phyloP scores from a whole-genome alignment of 2,329 filamentous ascomycete species.

The Colletotrichum zoysiae region DNA sequence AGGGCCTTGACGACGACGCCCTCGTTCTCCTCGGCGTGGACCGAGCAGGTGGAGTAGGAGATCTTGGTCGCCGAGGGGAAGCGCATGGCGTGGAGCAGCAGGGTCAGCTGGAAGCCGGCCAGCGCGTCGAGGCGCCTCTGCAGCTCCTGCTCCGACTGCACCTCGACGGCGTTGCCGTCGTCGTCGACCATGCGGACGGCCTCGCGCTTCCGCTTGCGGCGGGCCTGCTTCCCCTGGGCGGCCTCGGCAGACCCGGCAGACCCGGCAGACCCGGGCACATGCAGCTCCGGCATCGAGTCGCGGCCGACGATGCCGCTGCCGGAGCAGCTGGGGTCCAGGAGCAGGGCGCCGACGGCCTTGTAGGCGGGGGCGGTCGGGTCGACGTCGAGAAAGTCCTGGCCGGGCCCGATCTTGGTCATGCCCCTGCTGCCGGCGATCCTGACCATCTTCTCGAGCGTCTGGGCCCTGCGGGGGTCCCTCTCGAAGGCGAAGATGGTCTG shows the following conservation, averaged over 20 bases:
- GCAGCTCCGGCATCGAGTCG: slow-evolving; percentile 79
- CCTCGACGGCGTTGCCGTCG: slow-evolving; percentile 64
- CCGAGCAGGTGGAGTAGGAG: slow-evolving; percentile 94
- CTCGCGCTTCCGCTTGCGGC: slow-evolving; percentile 61
- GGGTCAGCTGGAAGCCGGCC: slow-evolving; percentile 82
- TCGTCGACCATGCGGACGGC: slow-evolving; percentile 61
- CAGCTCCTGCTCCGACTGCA: slow-evolving; percentile 68
- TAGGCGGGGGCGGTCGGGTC: slow-evolving; percentile 74
- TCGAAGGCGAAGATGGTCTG: slow-evolving; percentile 82
- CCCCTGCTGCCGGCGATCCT: slow-evolving; percentile 77
- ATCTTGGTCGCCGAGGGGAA: slow-evolving; percentile 83
- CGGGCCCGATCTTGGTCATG: slow-evolving; percentile 76
- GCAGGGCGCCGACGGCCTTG: slow-evolving; percentile 79
- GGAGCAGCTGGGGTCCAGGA: slow-evolving; percentile 95
- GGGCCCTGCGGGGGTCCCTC: slow-evolving; percentile 77
- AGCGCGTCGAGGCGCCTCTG: slow-evolving; percentile 77
- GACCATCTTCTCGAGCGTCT: slow-evolving; percentile 88
- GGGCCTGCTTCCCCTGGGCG: slow-evolving; percentile 6
- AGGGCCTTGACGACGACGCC: slow-evolving; percentile 81
- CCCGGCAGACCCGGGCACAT: slow-evolving; percentile 65
- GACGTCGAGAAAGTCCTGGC: slow-evolving; percentile 85
- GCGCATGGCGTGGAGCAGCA: slow-evolving; percentile 85
- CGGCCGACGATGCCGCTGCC: slow-evolving; percentile 94
- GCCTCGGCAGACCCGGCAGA: slow-evolving; percentile 17
- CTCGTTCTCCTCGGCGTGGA: slow-evolving; percentile 91